These are phyloP conservation scores for Spinacia oleracea DNA, from an alignment of 179 eudicot species.

Conservation along the genomic window DNA sequence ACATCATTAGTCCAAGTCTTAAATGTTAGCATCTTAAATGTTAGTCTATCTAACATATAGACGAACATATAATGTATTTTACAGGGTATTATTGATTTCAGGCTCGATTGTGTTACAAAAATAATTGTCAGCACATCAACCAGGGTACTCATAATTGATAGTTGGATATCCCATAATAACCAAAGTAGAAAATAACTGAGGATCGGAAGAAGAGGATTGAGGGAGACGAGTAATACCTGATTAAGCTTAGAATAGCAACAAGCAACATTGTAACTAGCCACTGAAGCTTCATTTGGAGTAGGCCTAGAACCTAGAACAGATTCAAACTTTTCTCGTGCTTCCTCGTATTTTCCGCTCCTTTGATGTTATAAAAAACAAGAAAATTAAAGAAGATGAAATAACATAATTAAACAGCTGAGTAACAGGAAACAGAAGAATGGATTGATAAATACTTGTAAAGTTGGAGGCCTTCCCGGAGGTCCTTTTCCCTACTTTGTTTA, in stretches of 20 bases:
- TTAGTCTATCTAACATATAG: too few relatives aligned
- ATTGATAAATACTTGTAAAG: constrained; percentile 63
- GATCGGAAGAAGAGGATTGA: too few relatives aligned
- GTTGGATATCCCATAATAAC: background rate
- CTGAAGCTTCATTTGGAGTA: constrained; percentile 63
- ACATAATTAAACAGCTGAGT: background rate
- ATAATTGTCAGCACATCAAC: background rate
- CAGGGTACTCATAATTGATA: background rate
- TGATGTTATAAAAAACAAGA: background rate
- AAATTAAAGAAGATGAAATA: background rate
- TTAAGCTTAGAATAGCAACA: constrained; percentile 95
- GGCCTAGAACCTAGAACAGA: constrained; percentile 91
- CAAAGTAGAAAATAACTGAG: background rate
- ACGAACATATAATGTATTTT: too few relatives aligned
- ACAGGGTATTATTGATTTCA: too few relatives aligned
- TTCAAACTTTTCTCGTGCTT: constrained; percentile 82
- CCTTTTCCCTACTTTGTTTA: constrained; percentile 71
- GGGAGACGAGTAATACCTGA: constrained; percentile 47
- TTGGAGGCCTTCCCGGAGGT: constrained; percentile 82
- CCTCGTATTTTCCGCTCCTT: constrained; percentile 79
- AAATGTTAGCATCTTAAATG: too few relatives aligned
- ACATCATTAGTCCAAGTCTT: too few relatives aligned
- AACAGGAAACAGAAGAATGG: background rate
- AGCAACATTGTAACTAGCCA: constrained; percentile 92
- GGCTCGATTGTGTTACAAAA: too few relatives aligned